These are phyloP conservation scores for Periconia sp. DNA, from an alignment of 2,329 filamentous ascomycete species.

Conservation along the genomic window DNA sequence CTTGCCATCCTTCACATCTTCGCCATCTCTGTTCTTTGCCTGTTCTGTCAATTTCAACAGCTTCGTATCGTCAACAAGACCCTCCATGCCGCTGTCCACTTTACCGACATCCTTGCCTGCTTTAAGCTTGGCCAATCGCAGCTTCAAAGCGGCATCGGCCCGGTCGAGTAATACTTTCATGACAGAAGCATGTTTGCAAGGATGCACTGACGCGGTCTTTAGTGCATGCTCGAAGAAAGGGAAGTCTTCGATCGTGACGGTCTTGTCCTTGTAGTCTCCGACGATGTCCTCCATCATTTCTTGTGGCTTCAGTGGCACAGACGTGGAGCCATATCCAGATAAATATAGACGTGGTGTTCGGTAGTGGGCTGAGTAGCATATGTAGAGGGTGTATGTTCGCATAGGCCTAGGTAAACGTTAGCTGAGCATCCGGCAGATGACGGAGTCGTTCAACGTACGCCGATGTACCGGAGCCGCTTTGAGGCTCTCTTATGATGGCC, in stretches of 20 bases:
- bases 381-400: slow-evolving; percentile 97
- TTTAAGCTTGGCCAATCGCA: slow-evolving; percentile 81
- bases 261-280: slow-evolving; percentile 97
- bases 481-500: slow-evolving; percentile 79
- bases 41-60: slow-evolving; percentile 64
- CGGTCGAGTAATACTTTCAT: slow-evolving; percentile 98
- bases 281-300: slow-evolving; percentile 97
- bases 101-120: slow-evolving; percentile 62
- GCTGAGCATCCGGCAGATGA: slow-evolving; percentile 7
- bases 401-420: slow-evolving; percentile 64
- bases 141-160: slow-evolving; percentile 89
- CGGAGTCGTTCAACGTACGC: slow-evolving; percentile 54
- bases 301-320: slow-evolving; percentile 80
- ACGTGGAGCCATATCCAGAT: slow-evolving; percentile 81
- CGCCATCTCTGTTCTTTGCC: slow-evolving; percentile 50
- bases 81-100: slow-evolving; percentile 73
- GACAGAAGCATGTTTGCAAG: slow-evolving; percentile 94
- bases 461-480: slow-evolving; percentile 55
- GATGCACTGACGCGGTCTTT: slow-evolving; percentile 96
- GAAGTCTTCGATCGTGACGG: slow-evolving; percentile 96
- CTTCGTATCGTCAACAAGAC: slow-evolving; percentile 80
- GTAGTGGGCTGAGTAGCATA: slow-evolving; percentile 97
- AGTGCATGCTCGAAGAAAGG: slow-evolving; percentile 89
- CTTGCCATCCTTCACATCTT: slow-evolving; percentile 44
- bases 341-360: slow-evolving; percentile 94